These are phyloP conservation scores for Fraxinus greggii DNA, from an alignment of 305 asterid species.

Conservation along the genomic window DNA sequence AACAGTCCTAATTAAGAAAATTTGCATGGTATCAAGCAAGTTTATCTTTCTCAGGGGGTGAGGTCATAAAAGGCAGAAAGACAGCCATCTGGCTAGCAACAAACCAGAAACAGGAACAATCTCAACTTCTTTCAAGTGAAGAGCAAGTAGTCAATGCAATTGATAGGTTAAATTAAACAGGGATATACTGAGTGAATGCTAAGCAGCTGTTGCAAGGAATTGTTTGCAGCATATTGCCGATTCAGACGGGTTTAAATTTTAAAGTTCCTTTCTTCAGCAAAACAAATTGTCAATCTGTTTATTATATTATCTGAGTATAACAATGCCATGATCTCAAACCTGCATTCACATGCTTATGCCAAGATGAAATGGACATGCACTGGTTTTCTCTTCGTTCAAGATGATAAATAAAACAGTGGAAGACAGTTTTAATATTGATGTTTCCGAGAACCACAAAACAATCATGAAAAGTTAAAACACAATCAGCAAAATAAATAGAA, in stretches of 20 bases:
- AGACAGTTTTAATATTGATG: neutral
- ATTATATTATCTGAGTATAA: neutral
- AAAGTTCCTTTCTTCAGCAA: neutral
- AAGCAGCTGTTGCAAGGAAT: neutral
- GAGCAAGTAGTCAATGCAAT: neutral
- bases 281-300: neutral
- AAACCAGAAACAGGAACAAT: neutral
- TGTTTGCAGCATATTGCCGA: neutral
- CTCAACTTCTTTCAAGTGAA: neutral
- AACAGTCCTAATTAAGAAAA: neutral
- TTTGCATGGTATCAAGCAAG: neutral
- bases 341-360: neutral
- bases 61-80: neutral
- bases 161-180: neutral
- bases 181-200: neutral
- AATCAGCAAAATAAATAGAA: neutral
- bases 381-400: neutral
- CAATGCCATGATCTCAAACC: neutral
- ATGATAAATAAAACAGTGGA: neutral
- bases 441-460: neutral
- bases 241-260: neutral
- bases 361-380: slow-evolving; percentile 6
- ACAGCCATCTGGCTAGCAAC: neutral
- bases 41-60: neutral
- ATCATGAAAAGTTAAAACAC: neutral